Evolutionary conservation across 306 rosid species (phyloP), one percentile per base, ranked within the genome.

Genomic region (Pachyrhizus erosus): DNA sequence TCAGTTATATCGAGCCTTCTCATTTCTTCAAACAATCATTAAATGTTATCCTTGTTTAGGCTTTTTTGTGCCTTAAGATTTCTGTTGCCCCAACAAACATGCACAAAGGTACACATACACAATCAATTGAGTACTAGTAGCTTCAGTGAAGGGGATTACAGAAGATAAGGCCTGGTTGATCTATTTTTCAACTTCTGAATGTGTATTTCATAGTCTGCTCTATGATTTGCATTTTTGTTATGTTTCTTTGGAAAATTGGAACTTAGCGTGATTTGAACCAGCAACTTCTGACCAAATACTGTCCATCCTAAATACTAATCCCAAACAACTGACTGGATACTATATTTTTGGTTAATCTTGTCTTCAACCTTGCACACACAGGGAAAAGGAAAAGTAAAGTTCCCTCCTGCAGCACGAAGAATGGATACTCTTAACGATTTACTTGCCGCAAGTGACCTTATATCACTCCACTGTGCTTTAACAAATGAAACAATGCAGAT

Each of bases 361-460:
- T 79, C 48, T 39, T 21, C 48, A 34, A 81, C 62, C 64, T 46
- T 31, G 71, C 62, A 69, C 58, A 39, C 46, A 62, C 88, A 93
- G 99, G 93, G 86, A 79, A 84, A 78, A n/a, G 94, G 88, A 70
- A 92, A 83, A 75, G 45, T 83, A 70, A 90, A 71, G 73, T 96
- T 96, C 80, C 99, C 99, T 46, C 21, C 93, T 43, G 97, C 99
- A 27, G 99, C 94, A 11, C 92, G 99, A 79, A 93, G 90, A 85
- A 96, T 96, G 99, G 99, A 96, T 73, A 96, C 99, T 68, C 98
- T 96, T 49, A 93, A 96, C 51, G 99, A 96, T 88, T 89, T 96
- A 79, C 94, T 96, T 76, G 99, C 99, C 5, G 97, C 99, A 14
- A 96, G 99, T 70, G 99, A 96, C 84, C 97, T 96, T 65, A 81